Percentiles rank a stretch among this genome's conserved stretches.
phyloP scores from a whole-genome alignment of 495 filamentous ascomycete species.

The Diplogelasinospora grovesii region DNA sequence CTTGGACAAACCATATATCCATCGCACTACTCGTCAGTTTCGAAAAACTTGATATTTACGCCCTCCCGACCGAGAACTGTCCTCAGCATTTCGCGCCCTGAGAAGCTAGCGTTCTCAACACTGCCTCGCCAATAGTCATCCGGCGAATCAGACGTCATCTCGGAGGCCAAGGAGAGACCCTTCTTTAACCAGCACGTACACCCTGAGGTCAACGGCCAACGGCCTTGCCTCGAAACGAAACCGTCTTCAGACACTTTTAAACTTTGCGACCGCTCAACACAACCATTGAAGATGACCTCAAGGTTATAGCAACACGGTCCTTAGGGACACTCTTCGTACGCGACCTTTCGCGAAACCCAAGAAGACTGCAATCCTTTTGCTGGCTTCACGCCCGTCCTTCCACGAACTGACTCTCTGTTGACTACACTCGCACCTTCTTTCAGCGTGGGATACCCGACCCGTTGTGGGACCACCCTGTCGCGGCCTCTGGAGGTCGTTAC shows the following conservation, averaged over 20 bases:
- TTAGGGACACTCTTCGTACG: slow-evolving; percentile 42
- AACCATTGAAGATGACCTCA: slow-evolving; percentile 30
- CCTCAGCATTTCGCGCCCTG: background rate
- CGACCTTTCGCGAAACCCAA: slow-evolving; percentile 21
- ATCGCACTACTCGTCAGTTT: too few relatives aligned
- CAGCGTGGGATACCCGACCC: background rate
- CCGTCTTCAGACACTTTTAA: slow-evolving; percentile 9
- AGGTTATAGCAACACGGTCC: slow-evolving; percentile 53
- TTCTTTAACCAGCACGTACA: background rate
- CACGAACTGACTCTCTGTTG: slow-evolving; percentile 2
- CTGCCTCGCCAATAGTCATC: slow-evolving; percentile 3
- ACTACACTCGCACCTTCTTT: slow-evolving; percentile 1
- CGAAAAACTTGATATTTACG: too few relatives aligned
- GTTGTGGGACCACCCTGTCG: background rate
- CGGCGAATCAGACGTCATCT: too few relatives aligned
- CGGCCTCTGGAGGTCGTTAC: background rate
- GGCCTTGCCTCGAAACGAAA: slow-evolving; percentile 15
- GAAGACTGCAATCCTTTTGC: slow-evolving; percentile 20
- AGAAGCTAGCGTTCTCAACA: too few relatives aligned
- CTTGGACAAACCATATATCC: too few relatives aligned
- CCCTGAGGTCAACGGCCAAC: slow-evolving; percentile 13
- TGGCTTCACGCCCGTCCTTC: slow-evolving; percentile 8
- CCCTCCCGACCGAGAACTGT: too few relatives aligned
- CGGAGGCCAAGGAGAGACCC: too few relatives aligned
- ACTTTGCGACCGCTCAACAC: slow-evolving; percentile 9